These are phyloP conservation scores for Rutstroemia sp. DNA, from an alignment of 2,329 filamentous ascomycete species.

Conservation along the genomic window DNA sequence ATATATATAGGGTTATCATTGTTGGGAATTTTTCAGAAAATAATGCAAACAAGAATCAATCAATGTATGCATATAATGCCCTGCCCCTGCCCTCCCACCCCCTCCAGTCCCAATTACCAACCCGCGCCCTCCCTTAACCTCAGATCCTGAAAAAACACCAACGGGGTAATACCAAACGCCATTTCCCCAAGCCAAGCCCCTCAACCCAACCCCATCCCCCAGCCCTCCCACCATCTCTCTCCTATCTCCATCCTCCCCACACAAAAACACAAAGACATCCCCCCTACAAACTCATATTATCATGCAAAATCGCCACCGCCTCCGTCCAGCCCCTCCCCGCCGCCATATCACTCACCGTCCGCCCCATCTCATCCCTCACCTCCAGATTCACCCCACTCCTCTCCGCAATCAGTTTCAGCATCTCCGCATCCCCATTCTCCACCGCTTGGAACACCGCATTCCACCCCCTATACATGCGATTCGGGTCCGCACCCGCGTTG, in stretches of 20 bases:
- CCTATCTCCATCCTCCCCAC: not conserved
- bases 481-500: constrained; percentile 57
- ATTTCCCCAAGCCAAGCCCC: not conserved
- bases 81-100: too few species aligned
- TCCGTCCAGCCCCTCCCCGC: constrained; percentile 51
- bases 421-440: constrained; percentile 51
- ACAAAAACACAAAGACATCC: too few species aligned
- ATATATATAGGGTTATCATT: too few species aligned
- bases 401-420: constrained; percentile 45
- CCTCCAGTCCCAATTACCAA: too few species aligned
- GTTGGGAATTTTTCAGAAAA: too few species aligned
- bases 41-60: too few species aligned
- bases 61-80: too few species aligned
- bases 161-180: too few species aligned
- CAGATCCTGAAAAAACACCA: too few species aligned
- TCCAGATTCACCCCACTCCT: constrained; percentile 44
- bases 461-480: constrained; percentile 60
- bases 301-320: constrained; percentile 31
- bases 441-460: constrained; percentile 58
- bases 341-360: constrained; percentile 50
- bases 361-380: constrained; percentile 45
- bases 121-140: too few species aligned
- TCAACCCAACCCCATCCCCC: not conserved
- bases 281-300: constrained; percentile 6
- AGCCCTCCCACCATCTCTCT: not conserved